These are phyloP conservation scores for Alternaria brassicae DNA, from an alignment of 2,329 filamentous ascomycete genomes.

Conservation along the genomic window DNA sequence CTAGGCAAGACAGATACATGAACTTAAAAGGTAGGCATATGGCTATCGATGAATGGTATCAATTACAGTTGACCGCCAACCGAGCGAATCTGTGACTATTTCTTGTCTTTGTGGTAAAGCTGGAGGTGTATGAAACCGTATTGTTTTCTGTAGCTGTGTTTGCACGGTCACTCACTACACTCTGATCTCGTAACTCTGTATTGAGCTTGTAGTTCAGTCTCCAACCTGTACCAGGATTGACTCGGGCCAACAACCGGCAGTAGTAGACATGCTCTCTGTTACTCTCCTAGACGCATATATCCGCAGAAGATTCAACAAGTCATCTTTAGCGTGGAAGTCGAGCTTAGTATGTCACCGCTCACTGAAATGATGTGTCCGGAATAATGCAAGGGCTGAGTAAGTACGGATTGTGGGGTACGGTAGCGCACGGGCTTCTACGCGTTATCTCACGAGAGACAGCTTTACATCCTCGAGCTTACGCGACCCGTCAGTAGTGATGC, in stretches of 20 bases:
- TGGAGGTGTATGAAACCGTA: neutral
- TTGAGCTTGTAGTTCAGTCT: neutral
- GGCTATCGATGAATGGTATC: too few species aligned
- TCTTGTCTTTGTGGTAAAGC: too few species aligned
- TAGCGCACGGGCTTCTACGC: slow-evolving; percentile 20
- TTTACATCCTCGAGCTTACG: neutral
- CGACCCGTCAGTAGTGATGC: neutral
- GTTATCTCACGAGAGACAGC: slow-evolving; percentile 13
- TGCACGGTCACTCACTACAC: neutral
- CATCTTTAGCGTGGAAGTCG: neutral
- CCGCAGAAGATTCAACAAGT: neutral
- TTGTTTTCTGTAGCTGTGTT: neutral
- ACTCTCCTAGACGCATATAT: neutral
- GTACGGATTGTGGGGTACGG: slow-evolving; percentile 14
- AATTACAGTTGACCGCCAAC: too few species aligned
- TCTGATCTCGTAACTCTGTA: neutral
- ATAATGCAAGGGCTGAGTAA: neutral
- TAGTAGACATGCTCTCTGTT: neutral
- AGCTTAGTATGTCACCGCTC: neutral
- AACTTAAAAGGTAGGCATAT: too few species aligned
- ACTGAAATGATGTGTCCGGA: neutral
- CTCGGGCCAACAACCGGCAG: neutral
- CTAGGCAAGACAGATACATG: too few species aligned
- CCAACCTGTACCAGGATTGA: neutral
- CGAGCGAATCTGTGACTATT: too few species aligned